Evolutionary conservation across 495 filamentous ascomycete species (phyloP), one percentile per base, ranked within the genome.

Genomic region (Corynascus novoguineensis): DNA sequence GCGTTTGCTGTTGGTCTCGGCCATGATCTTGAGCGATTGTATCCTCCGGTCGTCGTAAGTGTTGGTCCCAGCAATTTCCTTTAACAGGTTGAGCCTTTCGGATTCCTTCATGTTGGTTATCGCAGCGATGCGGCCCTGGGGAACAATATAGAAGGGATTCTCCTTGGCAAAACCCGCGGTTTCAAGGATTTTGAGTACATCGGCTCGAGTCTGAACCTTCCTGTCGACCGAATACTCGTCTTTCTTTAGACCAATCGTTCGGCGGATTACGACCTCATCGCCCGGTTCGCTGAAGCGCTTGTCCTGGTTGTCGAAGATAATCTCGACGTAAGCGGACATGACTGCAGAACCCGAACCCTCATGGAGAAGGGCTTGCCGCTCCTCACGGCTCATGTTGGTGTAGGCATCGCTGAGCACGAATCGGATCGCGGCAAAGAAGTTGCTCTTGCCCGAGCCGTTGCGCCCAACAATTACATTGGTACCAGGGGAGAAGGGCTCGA

Each of bases 401-500:
- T 99, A 99, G 52, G 89, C 91, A 85, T 98, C 91, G 70, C 92
- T 93, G 58, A 99, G 86, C 24, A 97, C 93, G 70, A 99, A 99
- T 21, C 92, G 92, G 75, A 99, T 97, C 29, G 93, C 93, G 40
- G 92, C 93, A 73, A 99, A 99, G 83, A 99, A 99, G 76, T 99
- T 99, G 70, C 90, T 96, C 79, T 99, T 99, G 64, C 93, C 93
- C 3, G 93, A 96, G 60, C 93, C 93, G 81, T 99, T 99, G 73
- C 93, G 93, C 55, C 93, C 93, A 64, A 99, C 93, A 65, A 99
- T 97, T 53, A 99, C 90, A 81, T 99, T 99, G 75, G 90, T 91
- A 68, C 93, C 93, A 8, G 93, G 89, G 10, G 92, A 97, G 73
- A 99, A 99, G 50, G 93, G 92, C 67, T 97, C 93, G 68, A 97